These are phyloP conservation scores for Odontarrhena argentea DNA, from an alignment of 345 rosid genomes.

Conservation along the genomic window DNA sequence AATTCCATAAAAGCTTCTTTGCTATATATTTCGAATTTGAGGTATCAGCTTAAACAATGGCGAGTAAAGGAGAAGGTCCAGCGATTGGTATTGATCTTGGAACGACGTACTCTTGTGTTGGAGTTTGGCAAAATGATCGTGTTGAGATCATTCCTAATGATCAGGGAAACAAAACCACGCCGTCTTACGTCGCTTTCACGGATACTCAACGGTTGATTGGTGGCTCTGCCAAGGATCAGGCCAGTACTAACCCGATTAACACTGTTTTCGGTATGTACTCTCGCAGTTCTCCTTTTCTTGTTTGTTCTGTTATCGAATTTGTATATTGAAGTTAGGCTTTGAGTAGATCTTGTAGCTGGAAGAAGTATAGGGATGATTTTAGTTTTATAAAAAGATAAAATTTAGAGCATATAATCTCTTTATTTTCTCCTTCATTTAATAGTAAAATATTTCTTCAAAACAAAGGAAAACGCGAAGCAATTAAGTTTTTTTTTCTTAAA, in stretches of 20 bases:
- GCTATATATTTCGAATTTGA: no score
- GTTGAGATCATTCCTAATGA: constrained; percentile 69
- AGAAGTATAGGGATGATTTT: no score
- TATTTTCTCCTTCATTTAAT: no score
- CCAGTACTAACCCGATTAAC: no score
- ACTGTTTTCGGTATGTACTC: not conserved
- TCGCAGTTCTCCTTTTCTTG: not conserved
- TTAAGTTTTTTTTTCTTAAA: no score
- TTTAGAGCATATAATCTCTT: no score
- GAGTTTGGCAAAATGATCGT: constrained; percentile 67
- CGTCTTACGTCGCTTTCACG: constrained; percentile 57
- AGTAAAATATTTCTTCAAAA: no score
- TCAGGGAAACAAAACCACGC: constrained; percentile 59
- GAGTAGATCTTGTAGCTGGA: not conserved
- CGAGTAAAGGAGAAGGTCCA: constrained; percentile 46
- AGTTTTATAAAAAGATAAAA: not conserved
- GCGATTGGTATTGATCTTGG: constrained; percentile 57
- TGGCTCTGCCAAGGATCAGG: no score
- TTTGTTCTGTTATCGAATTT: no score
- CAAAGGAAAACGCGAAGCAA: no score
- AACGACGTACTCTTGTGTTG: constrained; percentile 60
- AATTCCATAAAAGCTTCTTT: no score
- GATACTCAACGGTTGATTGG: constrained; percentile 48
- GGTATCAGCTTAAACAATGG: constrained; percentile 36
- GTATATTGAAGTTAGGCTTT: not conserved